phyloP scores from a whole-genome alignment of 176 grass and related monocot species.

The Microstegium vimineum region DNA sequence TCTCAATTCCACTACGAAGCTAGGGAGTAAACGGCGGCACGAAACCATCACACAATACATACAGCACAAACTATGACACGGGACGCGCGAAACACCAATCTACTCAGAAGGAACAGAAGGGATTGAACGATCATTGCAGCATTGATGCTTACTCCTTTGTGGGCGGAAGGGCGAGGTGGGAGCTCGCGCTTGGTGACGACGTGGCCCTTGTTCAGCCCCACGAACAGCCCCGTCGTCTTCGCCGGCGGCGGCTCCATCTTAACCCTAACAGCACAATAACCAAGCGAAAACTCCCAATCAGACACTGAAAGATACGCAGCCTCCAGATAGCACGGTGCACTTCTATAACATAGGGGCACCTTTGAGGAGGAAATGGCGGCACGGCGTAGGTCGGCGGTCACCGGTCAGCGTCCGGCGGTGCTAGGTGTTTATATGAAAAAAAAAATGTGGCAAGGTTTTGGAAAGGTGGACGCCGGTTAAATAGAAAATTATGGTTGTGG shows the following conservation, averaged over 20 bases:
- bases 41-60: not conserved
- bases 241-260: constrained; percentile 34
- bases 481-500: not conserved
- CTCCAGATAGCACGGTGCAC: not conserved
- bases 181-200: constrained; percentile 44
- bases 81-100: not conserved
- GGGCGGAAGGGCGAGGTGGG: constrained; percentile 24
- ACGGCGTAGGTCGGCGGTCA: not conserved
- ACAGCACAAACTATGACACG: not conserved
- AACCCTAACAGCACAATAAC: not conserved
- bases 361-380: not conserved
- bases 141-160: constrained; percentile 22
- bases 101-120: not conserved
- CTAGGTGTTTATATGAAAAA: not conserved
- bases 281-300: not conserved
- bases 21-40: not conserved
- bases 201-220: constrained; percentile 40
- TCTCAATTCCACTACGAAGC: not conserved
- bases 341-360: not conserved
- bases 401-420: not conserved
- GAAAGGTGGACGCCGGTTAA: not conserved
- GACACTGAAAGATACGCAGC: not conserved
- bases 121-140: not conserved
- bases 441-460: not conserved
- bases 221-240: constrained; percentile 33